phyloP scores from a whole-genome alignment of 108 stramenopile species.

The Seminavis robusta region DNA sequence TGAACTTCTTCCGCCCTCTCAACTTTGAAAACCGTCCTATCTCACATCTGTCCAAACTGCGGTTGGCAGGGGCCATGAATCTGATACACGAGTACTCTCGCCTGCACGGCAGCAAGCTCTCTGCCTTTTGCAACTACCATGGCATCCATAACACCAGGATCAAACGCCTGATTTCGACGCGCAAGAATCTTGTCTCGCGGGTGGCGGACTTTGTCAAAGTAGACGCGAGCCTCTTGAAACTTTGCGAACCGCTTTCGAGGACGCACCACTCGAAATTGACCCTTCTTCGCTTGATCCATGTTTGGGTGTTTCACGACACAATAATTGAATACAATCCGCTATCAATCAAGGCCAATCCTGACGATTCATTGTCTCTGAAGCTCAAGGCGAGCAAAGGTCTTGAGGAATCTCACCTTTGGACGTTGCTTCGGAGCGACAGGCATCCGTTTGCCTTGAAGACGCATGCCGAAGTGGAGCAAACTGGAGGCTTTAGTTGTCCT shows the following conservation, averaged over 20 bases:
- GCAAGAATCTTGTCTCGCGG: conserved; percentile 48
- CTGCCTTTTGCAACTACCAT: conserved; percentile 33
- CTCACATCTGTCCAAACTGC: no score
- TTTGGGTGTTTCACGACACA: conserved; percentile 76
- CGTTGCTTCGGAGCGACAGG: conserved; percentile 43
- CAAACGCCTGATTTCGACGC: conserved; percentile 39
- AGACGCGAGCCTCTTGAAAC: conserved; percentile 20
- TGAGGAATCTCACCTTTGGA: conserved; percentile 38
- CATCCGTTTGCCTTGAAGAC: conserved; percentile 48
- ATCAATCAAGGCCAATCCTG: conserved; percentile 5
- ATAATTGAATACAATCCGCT: conserved; percentile 40
- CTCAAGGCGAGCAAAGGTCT: no score
- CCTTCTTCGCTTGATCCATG: conserved; percentile 60
- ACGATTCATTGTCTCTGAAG: no score
- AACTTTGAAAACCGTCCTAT: no score
- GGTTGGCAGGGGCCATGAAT: no score
- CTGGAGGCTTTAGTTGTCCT: conserved; percentile 37
- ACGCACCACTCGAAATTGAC: conserved; percentile 61
- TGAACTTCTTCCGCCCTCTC: no score
- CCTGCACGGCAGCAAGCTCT: no score
- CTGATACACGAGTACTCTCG: conserved; percentile 68
- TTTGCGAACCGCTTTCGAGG: conserved; percentile 40
- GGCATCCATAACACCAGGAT: conserved; percentile 40
- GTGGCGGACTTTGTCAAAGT: conserved; percentile 57
- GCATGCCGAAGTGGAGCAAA: conserved; percentile 26